Conservation (phyloP, 345 rosid species). For the Brassica napus region Da-Ae NC_063446.1:13224001-13224500, state of each 20-base stretch:
- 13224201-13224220: constrained; percentile 85
- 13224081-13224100: constrained; percentile 15
- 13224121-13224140: constrained; percentile 73
- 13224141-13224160: constrained; percentile 54
- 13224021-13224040: constrained; percentile 44
- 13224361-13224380: constrained; percentile 59
- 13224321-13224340: not conserved
- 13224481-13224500: not conserved
- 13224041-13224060: constrained; percentile 36
- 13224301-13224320: constrained; percentile 11
- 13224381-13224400: constrained; percentile 81
- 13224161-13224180: constrained; percentile 47
- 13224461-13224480: not conserved
- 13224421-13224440: constrained; percentile 57
- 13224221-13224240: constrained; percentile 48
- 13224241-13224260: not conserved
- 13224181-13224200: constrained; percentile 52
- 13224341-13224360: not conserved
- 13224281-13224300: not conserved
- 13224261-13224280: not conserved
- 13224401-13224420: constrained; percentile 64
- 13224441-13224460: not conserved
- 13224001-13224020: constrained; percentile 40
- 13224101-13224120: not conserved
- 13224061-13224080: constrained; percentile 44